Evolutionary conservation across 192 early-diverging fungal genomes (phyloP), one percentile per base, ranked within the genome.

Genomic region (Powellomyces hirtus): DNA sequence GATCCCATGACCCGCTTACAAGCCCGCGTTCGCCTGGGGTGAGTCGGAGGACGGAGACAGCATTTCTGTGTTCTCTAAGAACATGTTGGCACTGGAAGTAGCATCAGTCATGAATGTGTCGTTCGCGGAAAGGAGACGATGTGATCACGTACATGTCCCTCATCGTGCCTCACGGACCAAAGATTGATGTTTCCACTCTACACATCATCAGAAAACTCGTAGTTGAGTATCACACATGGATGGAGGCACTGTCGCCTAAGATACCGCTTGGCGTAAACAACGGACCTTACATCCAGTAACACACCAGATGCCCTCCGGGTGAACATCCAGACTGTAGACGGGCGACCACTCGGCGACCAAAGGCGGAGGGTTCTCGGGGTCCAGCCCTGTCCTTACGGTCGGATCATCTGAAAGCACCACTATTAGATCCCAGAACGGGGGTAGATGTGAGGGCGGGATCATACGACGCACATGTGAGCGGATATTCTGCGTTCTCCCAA

Each of bases 1-100:
- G 87, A 68, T 99, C 97, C 97, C 97, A 99, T 27, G 95, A 94
- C 4, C 96, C 97, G 71, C 92, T 97, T 51, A 97, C 82, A 50
- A 93, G 74, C 0, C 85, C 84, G 57, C 80, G 81, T 70, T 98
- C 93, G 38, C 90, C 93, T 1, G 92, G 91, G 10, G 89, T 84
- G 27, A 94, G 87, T 45, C 81, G 83, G 22, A 98, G 68, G 0
- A 89, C 85, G 0, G 96, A 95, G 2, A 98, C 96, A 2, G 93
- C 88, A 20, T 80, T 85, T 13, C 77, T 88, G 63, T 99, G 97
- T 52, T 89, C 82, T 31, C 84, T 74, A 34, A 99, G 82, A 0
- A 93, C 83, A 68, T 93, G 84, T 44, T 94, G 89, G 38, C 92
- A 90, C 77, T 84, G 64, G 14, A 44, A 11, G 42, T 50, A 52